Conservation (phyloP, 1,139 yeast genomes). For the Magnusiomyces sp. region DNA sequence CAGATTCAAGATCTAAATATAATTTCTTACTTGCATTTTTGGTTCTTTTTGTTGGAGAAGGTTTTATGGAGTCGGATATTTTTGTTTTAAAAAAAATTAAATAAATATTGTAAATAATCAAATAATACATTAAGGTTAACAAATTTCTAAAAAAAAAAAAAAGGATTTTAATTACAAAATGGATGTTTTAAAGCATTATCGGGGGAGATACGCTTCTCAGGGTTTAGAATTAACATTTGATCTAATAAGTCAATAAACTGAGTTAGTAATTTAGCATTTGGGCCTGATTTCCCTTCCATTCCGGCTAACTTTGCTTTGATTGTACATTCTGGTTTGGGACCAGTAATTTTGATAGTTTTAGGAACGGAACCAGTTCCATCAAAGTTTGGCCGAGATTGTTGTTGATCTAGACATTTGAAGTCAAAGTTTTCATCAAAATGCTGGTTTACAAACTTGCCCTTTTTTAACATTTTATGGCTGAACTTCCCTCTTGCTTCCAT, state of each 20-base stretch:
- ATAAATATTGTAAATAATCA: not conserved
- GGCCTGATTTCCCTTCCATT: conserved; percentile 9
- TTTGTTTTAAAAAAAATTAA: not conserved
- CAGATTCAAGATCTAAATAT: conserved; percentile 53
- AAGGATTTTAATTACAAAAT: conserved; percentile 28
- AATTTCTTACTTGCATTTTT: conserved; percentile 1
- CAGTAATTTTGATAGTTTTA: conserved; percentile 17
- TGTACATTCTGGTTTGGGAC: conserved; percentile 17
- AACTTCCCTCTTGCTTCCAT: conserved; percentile 31
- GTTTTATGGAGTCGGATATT: not conserved
- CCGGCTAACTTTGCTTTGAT: conserved; percentile 17
- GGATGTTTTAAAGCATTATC: conserved; percentile 65
- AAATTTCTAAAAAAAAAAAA: too few species aligned
- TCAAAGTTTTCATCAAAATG: conserved; percentile 28
- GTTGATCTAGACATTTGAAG: conserved; percentile 22
- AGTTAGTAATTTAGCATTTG: conserved; percentile 13
- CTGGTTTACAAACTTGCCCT: conserved; percentile 24
- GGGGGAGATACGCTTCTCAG: conserved; percentile 61
- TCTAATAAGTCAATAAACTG: conserved; percentile 48
- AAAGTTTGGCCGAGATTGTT: not conserved
- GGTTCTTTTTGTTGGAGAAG: not conserved
- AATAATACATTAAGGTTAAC: not conserved
- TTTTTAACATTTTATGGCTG: conserved; percentile 27
- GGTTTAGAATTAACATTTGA: conserved; percentile 67
- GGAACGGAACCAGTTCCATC: conserved; percentile 19